Evolutionary conservation across 1,139 yeast genomes (phyloP).

Genomic region (Ashbya aceris): DNA sequence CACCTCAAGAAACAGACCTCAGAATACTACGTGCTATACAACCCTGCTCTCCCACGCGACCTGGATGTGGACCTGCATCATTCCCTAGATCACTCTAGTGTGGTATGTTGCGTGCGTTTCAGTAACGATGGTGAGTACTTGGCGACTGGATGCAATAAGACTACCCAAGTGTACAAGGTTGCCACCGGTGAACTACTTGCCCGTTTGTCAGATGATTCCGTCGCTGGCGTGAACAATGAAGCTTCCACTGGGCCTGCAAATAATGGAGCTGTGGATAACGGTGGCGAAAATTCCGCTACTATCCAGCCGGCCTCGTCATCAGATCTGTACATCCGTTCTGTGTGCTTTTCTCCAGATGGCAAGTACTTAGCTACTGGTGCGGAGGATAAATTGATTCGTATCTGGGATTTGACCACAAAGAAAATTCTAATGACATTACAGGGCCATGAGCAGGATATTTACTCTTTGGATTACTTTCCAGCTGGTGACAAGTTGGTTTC

Average conservation of each 20-base stretch:
- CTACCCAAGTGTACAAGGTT: conserved; percentile 90
- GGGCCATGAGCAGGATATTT: conserved; percentile 97
- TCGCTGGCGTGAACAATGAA: conserved; percentile 30
- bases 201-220: conserved; percentile 73
- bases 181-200: conserved; percentile 88
- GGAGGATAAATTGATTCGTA: conserved; percentile 91
- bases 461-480: conserved; percentile 91
- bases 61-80: conserved; percentile 85
- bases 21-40: conserved; percentile 85
- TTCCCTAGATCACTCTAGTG: conserved; percentile 85
- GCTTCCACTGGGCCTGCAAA: conserved; percentile 26
- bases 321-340: conserved; percentile 88
- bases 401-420: conserved; percentile 89
- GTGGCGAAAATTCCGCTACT: conserved; percentile 17
- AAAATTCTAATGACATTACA: conserved; percentile 79
- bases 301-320: conserved; percentile 30
- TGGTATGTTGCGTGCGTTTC: conserved; percentile 93
- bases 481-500: conserved; percentile 91
- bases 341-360: conserved; percentile 96
- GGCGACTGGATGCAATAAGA: conserved; percentile 95
- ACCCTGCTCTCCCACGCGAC: conserved; percentile 69
- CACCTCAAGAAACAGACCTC: conserved; percentile 74
- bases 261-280: conserved; percentile 26
- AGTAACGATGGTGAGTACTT: conserved; percentile 85
- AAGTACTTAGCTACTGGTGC: conserved; percentile 95